phyloP scores from a whole-genome alignment of 1,284 basidiomycete species.

The Sanghuangporus baumii region DNA sequence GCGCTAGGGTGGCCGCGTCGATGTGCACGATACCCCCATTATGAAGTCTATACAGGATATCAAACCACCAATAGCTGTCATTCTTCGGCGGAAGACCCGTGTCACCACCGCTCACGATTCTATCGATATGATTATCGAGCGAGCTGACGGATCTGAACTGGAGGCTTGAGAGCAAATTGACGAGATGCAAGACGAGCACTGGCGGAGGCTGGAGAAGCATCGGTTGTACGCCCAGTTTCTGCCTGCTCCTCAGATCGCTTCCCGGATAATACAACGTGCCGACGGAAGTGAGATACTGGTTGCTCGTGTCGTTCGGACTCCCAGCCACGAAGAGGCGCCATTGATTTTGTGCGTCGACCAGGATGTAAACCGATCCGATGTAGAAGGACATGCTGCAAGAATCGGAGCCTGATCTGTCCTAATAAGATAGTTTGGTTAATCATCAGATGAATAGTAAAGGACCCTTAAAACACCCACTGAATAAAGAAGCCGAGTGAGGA shows the following conservation, averaged over 20 bases:
- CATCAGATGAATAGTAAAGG: background rate
- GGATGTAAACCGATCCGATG: background rate
- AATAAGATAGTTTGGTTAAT: background rate
- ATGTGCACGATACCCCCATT: background rate
- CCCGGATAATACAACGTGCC: background rate
- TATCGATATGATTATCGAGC: background rate
- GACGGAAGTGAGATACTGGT: background rate
- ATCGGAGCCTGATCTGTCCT: background rate
- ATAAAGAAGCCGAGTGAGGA: background rate
- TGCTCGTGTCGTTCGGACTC: background rate
- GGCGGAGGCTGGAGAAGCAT: background rate
- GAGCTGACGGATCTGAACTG: background rate
- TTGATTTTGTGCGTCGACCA: background rate
- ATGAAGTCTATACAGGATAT: background rate
- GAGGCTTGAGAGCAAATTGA: background rate
- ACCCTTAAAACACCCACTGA: background rate
- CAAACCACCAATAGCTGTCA: constrained; percentile 1
- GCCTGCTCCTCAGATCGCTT: background rate
- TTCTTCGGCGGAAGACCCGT: background rate
- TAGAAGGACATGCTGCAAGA: background rate
- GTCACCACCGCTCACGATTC: background rate
- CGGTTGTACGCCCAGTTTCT: background rate
- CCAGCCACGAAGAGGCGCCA: constrained; percentile 3
- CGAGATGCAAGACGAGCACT: background rate
- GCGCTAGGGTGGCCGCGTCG: background rate